Conservation (phyloP, 2,329 filamentous ascomycete species). For the Aspergillus transmontanensis region DNA sequence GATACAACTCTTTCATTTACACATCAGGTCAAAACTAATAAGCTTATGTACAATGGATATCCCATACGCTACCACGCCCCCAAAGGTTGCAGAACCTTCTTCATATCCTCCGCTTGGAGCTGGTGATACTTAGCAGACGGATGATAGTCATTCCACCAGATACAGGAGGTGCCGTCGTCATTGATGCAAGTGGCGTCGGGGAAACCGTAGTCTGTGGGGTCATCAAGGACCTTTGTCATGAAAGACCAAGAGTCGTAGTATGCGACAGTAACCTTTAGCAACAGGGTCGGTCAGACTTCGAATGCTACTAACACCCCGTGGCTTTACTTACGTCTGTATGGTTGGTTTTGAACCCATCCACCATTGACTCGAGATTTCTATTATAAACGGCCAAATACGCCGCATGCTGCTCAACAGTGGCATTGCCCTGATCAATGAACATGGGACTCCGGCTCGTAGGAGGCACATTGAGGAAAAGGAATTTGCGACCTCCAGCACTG, state of each 20-base stretch:
- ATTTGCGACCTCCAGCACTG: conserved; percentile 57
- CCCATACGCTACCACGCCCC: conserved; percentile 26
- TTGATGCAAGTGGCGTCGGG: conserved; percentile 32
- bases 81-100: conserved; percentile 20
- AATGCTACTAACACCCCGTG: neutral
- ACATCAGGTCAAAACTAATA: neutral
- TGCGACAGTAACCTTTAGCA: conserved; percentile 26
- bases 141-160: conserved; percentile 40
- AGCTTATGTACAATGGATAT: no score
- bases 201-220: conserved; percentile 29
- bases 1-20: neutral
- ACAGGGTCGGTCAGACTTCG: neutral
- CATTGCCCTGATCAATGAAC: conserved; percentile 23
- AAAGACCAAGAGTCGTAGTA: conserved; percentile 34
- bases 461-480: conserved; percentile 62
- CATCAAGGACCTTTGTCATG: conserved; percentile 32
- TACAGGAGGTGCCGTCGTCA: conserved; percentile 29
- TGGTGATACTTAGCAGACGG: conserved; percentile 32
- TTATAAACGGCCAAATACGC: conserved; percentile 30
- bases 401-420: conserved; percentile 20
- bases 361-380: conserved; percentile 25
- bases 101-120: conserved; percentile 36
- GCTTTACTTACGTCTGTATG: conserved; percentile 26
- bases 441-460: conserved; percentile 39
- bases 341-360: conserved; percentile 18